Conservation (phyloP, 257 asterid genomes). For the Paraleonurus japonicus region DNA sequence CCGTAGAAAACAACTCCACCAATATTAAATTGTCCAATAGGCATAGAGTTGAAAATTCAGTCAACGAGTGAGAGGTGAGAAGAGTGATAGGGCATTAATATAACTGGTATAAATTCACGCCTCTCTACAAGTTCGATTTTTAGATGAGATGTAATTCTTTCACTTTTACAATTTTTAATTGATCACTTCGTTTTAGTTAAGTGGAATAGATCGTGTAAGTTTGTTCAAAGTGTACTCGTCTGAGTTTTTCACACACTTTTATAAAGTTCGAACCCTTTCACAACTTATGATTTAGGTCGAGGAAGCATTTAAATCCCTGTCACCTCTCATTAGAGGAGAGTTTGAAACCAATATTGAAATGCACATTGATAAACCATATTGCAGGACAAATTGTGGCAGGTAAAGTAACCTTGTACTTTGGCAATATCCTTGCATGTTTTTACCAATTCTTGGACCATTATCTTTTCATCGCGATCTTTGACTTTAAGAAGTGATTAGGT, state of each 20-base stretch:
- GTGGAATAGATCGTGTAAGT: not conserved
- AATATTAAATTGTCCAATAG: too few relatives aligned
- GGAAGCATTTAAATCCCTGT: too few relatives aligned
- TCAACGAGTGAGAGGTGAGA: too few relatives aligned
- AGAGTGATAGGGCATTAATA: too few relatives aligned
- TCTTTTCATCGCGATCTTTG: not conserved
- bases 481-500: not conserved
- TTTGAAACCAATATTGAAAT: not conserved
- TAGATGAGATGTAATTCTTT: too few relatives aligned
- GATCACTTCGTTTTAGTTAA: not conserved
- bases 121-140: too few relatives aligned
- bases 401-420: not conserved
- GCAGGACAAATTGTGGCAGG: not conserved
- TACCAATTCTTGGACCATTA: not conserved
- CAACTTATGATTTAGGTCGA: not conserved
- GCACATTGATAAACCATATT: not conserved
- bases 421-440: not conserved
- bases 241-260: not conserved
- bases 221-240: not conserved
- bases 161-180: not conserved
- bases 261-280: not conserved
- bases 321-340: not conserved
- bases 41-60: too few relatives aligned
- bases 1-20: too few relatives aligned
- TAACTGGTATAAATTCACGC: too few relatives aligned